Conservation (phyloP, 2,329 filamentous ascomycete species). For the Ascochyta pisi region DNA sequence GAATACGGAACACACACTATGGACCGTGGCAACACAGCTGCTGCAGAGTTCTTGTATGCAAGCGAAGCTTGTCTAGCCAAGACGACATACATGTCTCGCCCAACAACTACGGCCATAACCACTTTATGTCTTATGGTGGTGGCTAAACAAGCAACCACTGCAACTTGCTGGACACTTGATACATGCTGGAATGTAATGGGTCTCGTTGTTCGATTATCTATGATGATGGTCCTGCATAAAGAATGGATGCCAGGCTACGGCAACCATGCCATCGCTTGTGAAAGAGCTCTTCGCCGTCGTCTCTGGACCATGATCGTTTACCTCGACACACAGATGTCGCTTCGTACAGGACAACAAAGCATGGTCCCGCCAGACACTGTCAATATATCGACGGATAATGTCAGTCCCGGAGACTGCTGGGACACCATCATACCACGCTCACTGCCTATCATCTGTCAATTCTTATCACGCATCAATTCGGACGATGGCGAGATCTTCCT, state of each 20-base stretch:
- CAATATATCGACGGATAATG: not conserved
- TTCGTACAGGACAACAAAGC: constrained; percentile 28
- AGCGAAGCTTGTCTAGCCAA: constrained; percentile 31
- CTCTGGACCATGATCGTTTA: constrained; percentile 30
- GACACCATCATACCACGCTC: constrained; percentile 20
- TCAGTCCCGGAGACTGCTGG: constrained; percentile 19
- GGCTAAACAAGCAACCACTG: constrained; percentile 31
- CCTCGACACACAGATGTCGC: constrained; percentile 27
- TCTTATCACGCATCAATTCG: constrained; percentile 22
- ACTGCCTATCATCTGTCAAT: constrained; percentile 21
- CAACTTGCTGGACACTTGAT: constrained; percentile 33
- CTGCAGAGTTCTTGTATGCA: constrained; percentile 28
- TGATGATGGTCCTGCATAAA: constrained; percentile 28
- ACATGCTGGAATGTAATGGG: constrained; percentile 31
- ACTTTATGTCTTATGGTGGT: constrained; percentile 32
- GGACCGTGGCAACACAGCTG: not conserved
- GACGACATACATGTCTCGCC: constrained; percentile 30
- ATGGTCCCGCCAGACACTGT: constrained; percentile 19
- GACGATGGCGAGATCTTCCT: constrained; percentile 17
- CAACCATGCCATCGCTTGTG: constrained; percentile 7
- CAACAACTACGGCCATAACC: constrained; percentile 20
- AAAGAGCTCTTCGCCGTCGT: constrained; percentile 18
- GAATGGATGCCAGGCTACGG: constrained; percentile 21
- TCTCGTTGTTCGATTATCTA: constrained; percentile 24
- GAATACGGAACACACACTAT: constrained; percentile 9